These are phyloP conservation scores for Aspergillus sp. DNA, from an alignment of 2,329 filamentous ascomycete species.

Conservation along the genomic window DNA sequence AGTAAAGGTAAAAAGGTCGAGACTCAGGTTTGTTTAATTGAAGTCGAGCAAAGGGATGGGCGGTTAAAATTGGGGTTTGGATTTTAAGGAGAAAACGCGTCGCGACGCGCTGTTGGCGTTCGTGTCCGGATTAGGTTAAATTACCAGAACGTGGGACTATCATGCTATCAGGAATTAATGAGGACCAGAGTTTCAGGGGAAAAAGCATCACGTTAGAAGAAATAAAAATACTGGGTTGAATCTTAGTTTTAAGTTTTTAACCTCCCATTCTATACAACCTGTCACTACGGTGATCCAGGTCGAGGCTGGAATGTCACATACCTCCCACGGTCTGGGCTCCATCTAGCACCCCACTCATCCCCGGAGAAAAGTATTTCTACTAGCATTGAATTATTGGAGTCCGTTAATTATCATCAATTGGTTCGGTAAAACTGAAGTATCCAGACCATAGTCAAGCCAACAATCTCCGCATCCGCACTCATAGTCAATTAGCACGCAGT, in stretches of 20 bases:
- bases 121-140: constrained; percentile 16
- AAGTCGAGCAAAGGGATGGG: neutral
- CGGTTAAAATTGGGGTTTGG: constrained; percentile 9
- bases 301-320: constrained; percentile 6
- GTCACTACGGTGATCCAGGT: constrained; percentile 16
- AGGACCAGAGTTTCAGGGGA: too few species aligned
- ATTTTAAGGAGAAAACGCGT: constrained; percentile 14
- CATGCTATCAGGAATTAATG: neutral
- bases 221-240: neutral
- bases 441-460: neutral
- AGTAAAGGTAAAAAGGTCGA: neutral
- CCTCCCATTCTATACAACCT: neutral
- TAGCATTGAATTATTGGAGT: neutral
- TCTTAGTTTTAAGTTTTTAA: neutral
- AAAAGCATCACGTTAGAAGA: neutral
- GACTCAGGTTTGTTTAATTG: neutral
- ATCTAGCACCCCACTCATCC: neutral
- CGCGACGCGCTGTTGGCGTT: constrained; percentile 19
- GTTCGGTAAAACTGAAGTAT: neutral
- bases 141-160: neutral
- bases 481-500: too few species aligned
- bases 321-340: neutral
- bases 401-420: neutral
- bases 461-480: neutral
- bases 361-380: neutral